Base-by-base conservation (phyloP, 345 rosid genomes). In the Barbarea vulgaris region DNA sequence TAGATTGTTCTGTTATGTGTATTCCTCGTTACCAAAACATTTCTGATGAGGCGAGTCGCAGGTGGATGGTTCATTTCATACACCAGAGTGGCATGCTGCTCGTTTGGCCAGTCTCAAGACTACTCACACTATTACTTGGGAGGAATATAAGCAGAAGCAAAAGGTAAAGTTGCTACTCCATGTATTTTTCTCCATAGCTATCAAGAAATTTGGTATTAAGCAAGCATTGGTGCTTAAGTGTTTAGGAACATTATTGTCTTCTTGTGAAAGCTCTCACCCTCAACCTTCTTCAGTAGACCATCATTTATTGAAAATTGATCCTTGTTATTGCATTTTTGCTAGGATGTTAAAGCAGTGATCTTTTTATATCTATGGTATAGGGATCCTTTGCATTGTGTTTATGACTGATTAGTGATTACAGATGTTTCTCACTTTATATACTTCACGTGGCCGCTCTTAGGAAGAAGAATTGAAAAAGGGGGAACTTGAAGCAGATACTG, bases 1-100 rank as follows among this genome's bases (percentile, higher is more conserved):
- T 51, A 28, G 44, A 39, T 47, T 4, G 18, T 51, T 60, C 1
- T 64, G 64, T 65, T 54, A 21, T 39, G 53, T 6, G 37, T 51
- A 27, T 63, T 28, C 5, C 10, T 56, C 19, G 50, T 74, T 78
- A 74, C 81, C 62, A 75, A 87, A 81, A 82, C 86, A 71, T 83
- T 88, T 85, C 94, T 92, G 93, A 95, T 87, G 97, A 86, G 96
- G 96, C 52, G 79, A 64, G 86, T 95, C 96, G 58, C 97, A 90
- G 99, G 93, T 95, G 94, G 98, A 95, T 89, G 96, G 99, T 86
- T 93, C 99, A 78, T 95, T 89, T 92, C 98, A 93, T 90, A 83
- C 98, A 85, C 98, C 98, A 95, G 99, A 84, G 82, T 95, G 98
- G 99, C 99, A 90, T 89, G 98, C 99, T 83, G 97, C 99, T 84